A percentile compares a stretch with the other conserved stretches of the same genome.
Conservation (phyloP, 2,329 filamentous ascomycete species). For the Venturia nashicola region DNA sequence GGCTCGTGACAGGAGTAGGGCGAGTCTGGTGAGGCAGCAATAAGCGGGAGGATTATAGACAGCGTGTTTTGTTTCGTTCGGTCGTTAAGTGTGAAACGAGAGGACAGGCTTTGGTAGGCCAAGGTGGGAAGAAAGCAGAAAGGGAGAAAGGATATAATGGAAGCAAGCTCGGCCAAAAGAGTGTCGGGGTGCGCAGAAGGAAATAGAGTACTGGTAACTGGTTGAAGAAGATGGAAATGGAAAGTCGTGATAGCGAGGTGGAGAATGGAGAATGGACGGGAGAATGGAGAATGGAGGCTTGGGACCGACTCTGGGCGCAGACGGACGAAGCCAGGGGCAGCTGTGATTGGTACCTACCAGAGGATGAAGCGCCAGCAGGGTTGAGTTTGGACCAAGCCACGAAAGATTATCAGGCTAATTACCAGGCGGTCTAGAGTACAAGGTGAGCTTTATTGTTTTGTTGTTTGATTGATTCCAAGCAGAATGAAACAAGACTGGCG, state of each 20-base stretch:
- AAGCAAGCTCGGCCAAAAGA: not conserved
- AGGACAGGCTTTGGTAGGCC: not conserved
- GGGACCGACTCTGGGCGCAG: not conserved
- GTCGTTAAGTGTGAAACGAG: conserved; percentile 3
- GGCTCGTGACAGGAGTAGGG: not conserved
- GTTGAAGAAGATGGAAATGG: not conserved
- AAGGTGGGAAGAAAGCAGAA: not conserved
- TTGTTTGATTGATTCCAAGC: too few relatives aligned
- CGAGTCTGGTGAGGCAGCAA: not conserved
- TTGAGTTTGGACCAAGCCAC: not conserved
- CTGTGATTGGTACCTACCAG: not conserved
- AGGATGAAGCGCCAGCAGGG: not conserved
- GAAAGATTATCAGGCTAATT: not conserved
- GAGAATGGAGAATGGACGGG: too few relatives aligned
- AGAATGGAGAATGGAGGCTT: too few relatives aligned
- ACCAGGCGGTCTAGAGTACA: not conserved
- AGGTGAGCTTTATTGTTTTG: not conserved
- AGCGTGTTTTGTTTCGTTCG: not conserved
- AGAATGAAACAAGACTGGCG: too few relatives aligned
- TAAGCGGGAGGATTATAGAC: not conserved
- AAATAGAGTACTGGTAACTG: not conserved
- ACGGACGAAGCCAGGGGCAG: not conserved
- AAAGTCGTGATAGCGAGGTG: not conserved
- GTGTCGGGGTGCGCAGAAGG: not conserved
- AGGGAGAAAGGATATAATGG: not conserved